Evolutionary conservation across 345 rosid genomes (phyloP), one percentile per base, ranked within the genome.

Genomic region (Citrus maxima): DNA sequence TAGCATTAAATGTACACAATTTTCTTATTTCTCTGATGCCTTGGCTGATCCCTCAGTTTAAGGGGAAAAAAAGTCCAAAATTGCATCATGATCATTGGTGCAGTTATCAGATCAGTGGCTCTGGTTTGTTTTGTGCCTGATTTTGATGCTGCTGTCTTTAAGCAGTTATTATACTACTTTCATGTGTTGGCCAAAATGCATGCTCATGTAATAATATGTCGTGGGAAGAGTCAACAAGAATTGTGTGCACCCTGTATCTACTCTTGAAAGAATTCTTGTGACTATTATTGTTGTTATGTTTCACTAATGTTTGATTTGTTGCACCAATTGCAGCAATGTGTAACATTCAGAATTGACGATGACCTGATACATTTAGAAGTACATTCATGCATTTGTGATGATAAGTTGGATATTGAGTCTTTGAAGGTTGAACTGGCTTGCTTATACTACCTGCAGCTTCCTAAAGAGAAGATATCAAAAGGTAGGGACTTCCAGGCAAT

Each of bases 401-500:
- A 86, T 72, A 85, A 76, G 69, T 78, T 85, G 64, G 75, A 76
- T 86, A 81, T 81, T 0, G 92, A 89, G 86, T 88, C 90, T 76
- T 69, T 91, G 85, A 91, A 86, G 89, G 92, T 89, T 86, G 94
- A 91, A 77, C 86, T 96, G 72, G 93, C 97, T 55, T 96, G 98
- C 86, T 83, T 87, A 73, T 96, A 94, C 81, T 96, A 86, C 86
- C 79, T 93, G 70, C 92, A 89, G 84, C 93, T 96, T 80, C 88
- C 99, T 28, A 56, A 40, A 19, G 94, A 93, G 78, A 95, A 86
- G 87, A 90, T 89, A 87, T 86, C 90, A 21, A 92, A 91, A 81
- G 99, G 99, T 94, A 80, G 79, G 84, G 22, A 32, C 49, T 5
- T 78, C 22, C 32, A 63, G 27, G 71, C 63, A 55, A 55, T 65